Percentiles rank a stretch among this genome's conserved stretches.
phyloP scores from a whole-genome alignment of 345 rosid genomes.

The Limnanthes douglasii region DNA sequence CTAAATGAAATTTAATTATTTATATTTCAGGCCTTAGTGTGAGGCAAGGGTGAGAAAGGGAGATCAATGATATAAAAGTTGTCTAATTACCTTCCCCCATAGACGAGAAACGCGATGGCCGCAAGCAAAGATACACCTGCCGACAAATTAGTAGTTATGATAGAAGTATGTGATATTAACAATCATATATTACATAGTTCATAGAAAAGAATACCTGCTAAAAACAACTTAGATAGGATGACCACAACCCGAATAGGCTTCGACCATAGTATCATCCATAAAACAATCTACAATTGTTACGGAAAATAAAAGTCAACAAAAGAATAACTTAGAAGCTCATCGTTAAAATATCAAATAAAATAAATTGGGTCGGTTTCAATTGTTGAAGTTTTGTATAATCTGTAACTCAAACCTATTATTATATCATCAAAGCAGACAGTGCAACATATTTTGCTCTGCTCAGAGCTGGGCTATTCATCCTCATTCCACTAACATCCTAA shows the following conservation, averaged over 20 bases:
- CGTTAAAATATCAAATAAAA: no score
- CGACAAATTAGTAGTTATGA: neutral
- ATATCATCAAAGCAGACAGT: no score
- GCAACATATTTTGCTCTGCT: no score
- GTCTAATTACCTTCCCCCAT: constrained; percentile 73
- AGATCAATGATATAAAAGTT: neutral
- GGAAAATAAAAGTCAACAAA: no score
- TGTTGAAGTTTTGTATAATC: no score
- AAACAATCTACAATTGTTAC: constrained; percentile 34
- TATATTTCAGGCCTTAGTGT: no score
- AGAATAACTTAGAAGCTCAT: no score
- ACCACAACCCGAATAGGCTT: constrained; percentile 38
- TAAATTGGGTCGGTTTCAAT: no score
- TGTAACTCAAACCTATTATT: no score
- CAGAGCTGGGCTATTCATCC: no score
- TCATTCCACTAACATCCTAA: no score
- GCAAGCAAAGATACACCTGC: constrained; percentile 77
- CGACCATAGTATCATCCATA: constrained; percentile 83
- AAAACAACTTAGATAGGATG: constrained; percentile 66
- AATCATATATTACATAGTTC: constrained; percentile 1
- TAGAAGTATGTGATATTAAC: neutral
- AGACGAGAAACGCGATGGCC: constrained; percentile 76
- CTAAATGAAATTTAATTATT: neutral
- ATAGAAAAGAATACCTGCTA: constrained; percentile 41
- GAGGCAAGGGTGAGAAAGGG: no score